phyloP scores from a whole-genome alignment of 176 grass and related monocot genomes.

The Poa annua region DNA sequence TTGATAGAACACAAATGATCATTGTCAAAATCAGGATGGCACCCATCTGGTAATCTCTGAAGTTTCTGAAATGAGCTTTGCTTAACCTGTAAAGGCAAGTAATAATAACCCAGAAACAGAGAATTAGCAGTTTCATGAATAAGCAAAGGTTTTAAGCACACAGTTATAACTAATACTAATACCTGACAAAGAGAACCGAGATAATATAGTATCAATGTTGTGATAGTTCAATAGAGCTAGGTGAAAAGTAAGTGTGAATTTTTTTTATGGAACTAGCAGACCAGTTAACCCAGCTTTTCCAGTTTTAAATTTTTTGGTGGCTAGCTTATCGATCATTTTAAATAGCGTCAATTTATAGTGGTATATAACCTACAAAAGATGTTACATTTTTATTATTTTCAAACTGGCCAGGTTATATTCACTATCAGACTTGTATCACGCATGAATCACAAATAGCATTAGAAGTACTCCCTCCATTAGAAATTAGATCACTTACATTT shows the following conservation, averaged over 20 bases:
- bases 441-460: not conserved
- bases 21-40: slow-evolving; percentile 68
- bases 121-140: slow-evolving; percentile 6
- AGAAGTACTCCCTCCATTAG: not conserved
- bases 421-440: not conserved
- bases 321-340: not conserved
- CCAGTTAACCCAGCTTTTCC: not conserved
- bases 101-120: slow-evolving; percentile 18
- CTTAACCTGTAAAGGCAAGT: slow-evolving; percentile 56
- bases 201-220: slow-evolving; percentile 19
- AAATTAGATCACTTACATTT: no score
- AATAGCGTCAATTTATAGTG: not conserved
- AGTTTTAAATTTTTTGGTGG: slow-evolving; percentile 18
- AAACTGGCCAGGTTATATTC: slow-evolving; percentile 18
- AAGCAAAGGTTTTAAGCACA: not conserved
- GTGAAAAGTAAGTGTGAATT: slow-evolving; percentile 9
- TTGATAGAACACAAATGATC: slow-evolving; percentile 78
- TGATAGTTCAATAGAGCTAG: not conserved
- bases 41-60: slow-evolving; percentile 63
- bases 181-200: not conserved
- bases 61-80: slow-evolving; percentile 55
- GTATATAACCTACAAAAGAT: not conserved
- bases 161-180: not conserved
- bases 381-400: not conserved
- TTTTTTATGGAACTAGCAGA: slow-evolving; percentile 25